phyloP scores from a whole-genome alignment of 192 early-diverging fungal genomes.

The Entomortierella parvispora region DNA sequence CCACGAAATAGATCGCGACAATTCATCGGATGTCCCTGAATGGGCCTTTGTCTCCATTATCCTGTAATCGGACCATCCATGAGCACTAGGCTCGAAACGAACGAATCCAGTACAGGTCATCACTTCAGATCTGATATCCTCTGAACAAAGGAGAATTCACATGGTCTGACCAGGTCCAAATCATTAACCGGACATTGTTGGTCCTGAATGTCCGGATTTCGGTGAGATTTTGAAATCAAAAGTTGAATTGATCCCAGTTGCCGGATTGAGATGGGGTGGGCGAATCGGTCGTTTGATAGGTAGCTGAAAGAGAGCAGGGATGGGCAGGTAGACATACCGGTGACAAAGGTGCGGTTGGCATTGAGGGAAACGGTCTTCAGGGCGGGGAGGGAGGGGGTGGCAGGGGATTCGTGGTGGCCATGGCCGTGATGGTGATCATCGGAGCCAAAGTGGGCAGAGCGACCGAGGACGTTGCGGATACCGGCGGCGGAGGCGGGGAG shows the following conservation, averaged over 20 bases:
- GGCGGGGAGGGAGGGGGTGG: constrained; percentile 27
- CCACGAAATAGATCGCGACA: no score
- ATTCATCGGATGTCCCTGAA: no score
- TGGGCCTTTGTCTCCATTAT: no score
- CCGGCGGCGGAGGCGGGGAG: constrained; percentile 56
- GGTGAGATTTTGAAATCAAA: no score
- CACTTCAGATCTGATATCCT: no score
- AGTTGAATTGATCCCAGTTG: neutral
- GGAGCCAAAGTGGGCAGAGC: constrained; percentile 45
- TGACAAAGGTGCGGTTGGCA: constrained; percentile 56
- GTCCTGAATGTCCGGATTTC: neutral
- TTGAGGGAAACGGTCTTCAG: constrained; percentile 32
- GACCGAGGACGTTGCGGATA: constrained; percentile 55
- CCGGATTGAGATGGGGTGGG: neutral
- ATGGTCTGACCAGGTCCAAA: no score
- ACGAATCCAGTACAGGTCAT: no score
- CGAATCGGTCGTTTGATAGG: neutral
- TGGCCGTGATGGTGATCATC: constrained; percentile 51
- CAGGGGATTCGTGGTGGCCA: constrained; percentile 43
- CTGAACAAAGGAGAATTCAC: no score
- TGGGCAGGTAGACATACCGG: constrained; percentile 48
- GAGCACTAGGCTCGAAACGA: no score
- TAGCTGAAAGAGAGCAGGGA: neutral
- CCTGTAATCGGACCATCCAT: no score
- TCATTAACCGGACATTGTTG: no score